These are phyloP conservation scores for Malassezia sympodialis DNA, from an alignment of 1,284 basidiomycete species.

Conservation along the genomic window DNA sequence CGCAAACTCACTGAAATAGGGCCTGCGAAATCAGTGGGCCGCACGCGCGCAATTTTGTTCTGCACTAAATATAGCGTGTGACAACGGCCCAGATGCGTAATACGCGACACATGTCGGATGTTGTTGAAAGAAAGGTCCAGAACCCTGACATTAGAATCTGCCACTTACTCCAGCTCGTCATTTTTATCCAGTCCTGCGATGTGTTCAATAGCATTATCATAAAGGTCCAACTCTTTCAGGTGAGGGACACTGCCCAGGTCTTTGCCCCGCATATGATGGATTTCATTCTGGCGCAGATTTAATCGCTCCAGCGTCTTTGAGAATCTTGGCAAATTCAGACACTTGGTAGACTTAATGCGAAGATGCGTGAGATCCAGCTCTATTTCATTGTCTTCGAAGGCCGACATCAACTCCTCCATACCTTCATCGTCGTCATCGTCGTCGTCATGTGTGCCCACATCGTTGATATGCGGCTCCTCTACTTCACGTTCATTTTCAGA, in stretches of 20 bases:
- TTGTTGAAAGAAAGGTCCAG: constrained; percentile 94
- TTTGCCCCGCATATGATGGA: constrained; percentile 58
- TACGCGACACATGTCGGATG: constrained; percentile 53
- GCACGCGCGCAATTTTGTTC: constrained; percentile 77
- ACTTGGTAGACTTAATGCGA: constrained; percentile 58
- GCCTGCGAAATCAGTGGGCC: constrained; percentile 54
- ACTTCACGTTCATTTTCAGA: constrained; percentile 22
- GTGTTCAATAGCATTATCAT: constrained; percentile 72
- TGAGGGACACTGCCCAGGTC: constrained; percentile 53
- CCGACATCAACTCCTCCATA: constrained; percentile 24
- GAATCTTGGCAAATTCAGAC: constrained; percentile 60
- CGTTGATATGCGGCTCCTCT: constrained; percentile 2
- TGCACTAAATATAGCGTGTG: constrained; percentile 85
- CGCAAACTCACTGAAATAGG: constrained; percentile 59
- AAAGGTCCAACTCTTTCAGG: constrained; percentile 82
- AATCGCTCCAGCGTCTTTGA: constrained; percentile 61
- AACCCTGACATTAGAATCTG: constrained; percentile 49
- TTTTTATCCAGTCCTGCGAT: constrained; percentile 49
- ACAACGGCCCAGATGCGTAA: constrained; percentile 55
- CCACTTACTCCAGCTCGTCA: constrained; percentile 57
- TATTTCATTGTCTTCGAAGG: constrained; percentile 29
- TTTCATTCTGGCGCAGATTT: constrained; percentile 80
- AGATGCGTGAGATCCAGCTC: constrained; percentile 74
- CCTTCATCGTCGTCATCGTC: constrained; percentile 21
- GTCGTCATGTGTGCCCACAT: constrained; percentile 16